Conservation (phyloP, 768 basidiomycete species). For the Macrocybe gigantea region DNA sequence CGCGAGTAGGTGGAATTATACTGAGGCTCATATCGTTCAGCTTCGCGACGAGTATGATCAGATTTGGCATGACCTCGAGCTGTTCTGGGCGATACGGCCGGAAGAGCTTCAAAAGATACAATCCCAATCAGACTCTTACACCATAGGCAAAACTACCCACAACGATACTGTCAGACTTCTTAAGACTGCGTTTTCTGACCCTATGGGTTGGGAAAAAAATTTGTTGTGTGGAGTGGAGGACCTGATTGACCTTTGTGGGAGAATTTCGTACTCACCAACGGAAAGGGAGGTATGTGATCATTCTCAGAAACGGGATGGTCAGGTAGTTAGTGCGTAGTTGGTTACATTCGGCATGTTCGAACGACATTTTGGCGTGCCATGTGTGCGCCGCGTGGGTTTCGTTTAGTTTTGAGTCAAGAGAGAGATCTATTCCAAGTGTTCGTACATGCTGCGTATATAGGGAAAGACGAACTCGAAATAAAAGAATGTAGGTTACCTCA, state of each 20-base stretch:
- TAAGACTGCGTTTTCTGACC: conserved; percentile 29
- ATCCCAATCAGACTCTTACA: conserved; percentile 33
- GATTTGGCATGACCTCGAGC: conserved; percentile 68
- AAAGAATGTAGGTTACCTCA: too few species aligned
- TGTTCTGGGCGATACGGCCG: conserved; percentile 70
- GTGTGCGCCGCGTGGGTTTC: too few species aligned
- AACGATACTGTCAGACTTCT: conserved; percentile 1
- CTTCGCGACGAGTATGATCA: conserved; percentile 86
- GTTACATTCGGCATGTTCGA: too few species aligned
- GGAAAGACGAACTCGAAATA: too few species aligned
- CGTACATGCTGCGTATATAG: too few species aligned
- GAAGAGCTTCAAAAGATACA: conserved; percentile 31
- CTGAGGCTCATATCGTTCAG: conserved; percentile 62
- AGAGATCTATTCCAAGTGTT: too few species aligned
- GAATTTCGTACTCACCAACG: conserved; percentile 3
- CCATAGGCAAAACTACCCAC: conserved; percentile 29
- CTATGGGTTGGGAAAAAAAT: conserved; percentile 27
- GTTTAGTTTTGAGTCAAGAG: too few species aligned
- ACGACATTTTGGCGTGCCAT: too few species aligned
- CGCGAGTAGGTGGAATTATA: conserved; percentile 44
- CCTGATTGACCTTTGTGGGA: conserved; percentile 29
- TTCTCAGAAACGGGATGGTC: too few species aligned
- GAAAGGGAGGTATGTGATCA: too few species aligned
- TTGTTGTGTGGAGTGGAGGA: conserved; percentile 24
- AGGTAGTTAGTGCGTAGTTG: too few species aligned